Evolutionary conservation across 78 protist species (phyloP), one percentile per base, ranked within the genome.

Genomic region (slime mould (Dictyostelium discoideum)): DNA sequence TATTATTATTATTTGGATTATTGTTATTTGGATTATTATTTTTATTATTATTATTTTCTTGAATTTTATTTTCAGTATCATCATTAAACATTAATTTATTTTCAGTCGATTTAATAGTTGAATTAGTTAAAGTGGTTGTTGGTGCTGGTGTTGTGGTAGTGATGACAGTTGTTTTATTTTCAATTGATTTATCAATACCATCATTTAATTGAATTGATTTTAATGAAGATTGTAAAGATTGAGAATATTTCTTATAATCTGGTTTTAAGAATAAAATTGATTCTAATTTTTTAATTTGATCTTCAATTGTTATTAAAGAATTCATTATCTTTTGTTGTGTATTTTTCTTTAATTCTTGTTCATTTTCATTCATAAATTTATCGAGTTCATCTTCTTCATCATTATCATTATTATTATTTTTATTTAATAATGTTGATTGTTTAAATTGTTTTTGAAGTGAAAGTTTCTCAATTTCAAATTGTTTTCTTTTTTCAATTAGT

Each of bases 331-430:
- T 78, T 73, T 90, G 95, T 82, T 90, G 95, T 13, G 44, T 39
- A 26, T 14, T 82, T 39, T 90, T 90, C 16, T 65, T 81, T 72
- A 90, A 26, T 22, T 29, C 9, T 50, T 80, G 40, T 37, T 82
- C 42, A 50, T 90, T 90, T n/a, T 90, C 84, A 20, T 42, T 63
- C 95, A 90, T 90, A 46, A 90, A 83, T 72, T 80, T 16, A 26
- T 90, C 95, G 0, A 90, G 37, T 48, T 85, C 80, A 46, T 90
- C 95, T n/a, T 82, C 80, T 0, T 82, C 84, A 3, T 73, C 95
- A 26, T 20, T 4, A 32, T 54, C 1, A 3, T 13, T 16, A 54
- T 54, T 24, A 48, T 46, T 7, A 42, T 69, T 69, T 13, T 14
- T 69, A n/a, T 22, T 85, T 22, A 8, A 14, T 24, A 79, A 79